Conservation (phyloP, 129 eudicot genomes). For the Centaurea solstitialis region DNA sequence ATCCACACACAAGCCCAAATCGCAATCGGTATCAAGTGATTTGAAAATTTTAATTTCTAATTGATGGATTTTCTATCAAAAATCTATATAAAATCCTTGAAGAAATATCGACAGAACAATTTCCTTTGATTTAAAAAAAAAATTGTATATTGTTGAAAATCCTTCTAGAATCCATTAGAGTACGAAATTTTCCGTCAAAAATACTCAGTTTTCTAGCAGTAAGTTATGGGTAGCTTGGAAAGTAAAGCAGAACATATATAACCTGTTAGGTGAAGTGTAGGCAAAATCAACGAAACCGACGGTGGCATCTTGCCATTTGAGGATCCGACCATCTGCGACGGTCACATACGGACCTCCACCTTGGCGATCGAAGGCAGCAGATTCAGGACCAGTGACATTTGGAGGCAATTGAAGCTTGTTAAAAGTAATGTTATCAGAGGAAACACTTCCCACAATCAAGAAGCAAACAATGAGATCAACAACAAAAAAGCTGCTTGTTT, state of each 20-base stretch:
- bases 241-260: background rate
- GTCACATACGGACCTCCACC: slow-evolving; percentile 47
- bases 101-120: too few species aligned
- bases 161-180: too few species aligned
- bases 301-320: slow-evolving; percentile 38
- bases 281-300: slow-evolving; percentile 38
- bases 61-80: too few species aligned
- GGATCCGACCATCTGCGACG: slow-evolving; percentile 45
- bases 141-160: too few species aligned
- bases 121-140: too few species aligned
- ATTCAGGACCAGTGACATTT: slow-evolving; percentile 35
- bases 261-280: slow-evolving; percentile 47
- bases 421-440: slow-evolving; percentile 9
- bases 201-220: too few species aligned
- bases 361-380: slow-evolving; percentile 37
- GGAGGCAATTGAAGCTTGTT: slow-evolving; percentile 32
- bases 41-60: too few species aligned
- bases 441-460: slow-evolving; percentile 21
- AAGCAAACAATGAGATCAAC: slow-evolving; percentile 11
- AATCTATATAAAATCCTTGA: too few species aligned
- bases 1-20: too few species aligned
- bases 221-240: background rate
- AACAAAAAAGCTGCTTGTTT: background rate
- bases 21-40: too few species aligned
- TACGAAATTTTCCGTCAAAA: too few species aligned